Percentiles rank a stretch among this genome's conserved stretches.
Conservation (phyloP, 2,329 filamentous ascomycete genomes). For the Byssochlamys sp. region DNA sequence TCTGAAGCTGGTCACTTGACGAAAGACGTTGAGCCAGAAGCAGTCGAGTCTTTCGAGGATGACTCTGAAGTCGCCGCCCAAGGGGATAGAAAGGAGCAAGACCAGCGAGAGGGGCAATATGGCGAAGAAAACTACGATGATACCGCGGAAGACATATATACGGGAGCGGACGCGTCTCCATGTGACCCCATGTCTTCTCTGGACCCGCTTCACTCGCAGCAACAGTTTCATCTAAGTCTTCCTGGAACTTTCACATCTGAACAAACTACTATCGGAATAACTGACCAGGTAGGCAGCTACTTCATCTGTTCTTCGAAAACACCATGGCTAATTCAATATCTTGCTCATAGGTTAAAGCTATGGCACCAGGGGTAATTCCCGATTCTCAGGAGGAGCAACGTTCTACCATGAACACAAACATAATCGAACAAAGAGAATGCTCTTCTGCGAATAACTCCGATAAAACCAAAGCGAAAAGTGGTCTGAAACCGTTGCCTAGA, state of each 20-base stretch:
- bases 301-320: not conserved
- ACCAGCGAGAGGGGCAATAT: not conserved
- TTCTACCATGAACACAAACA: not conserved
- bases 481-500: not conserved
- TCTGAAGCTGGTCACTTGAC: not conserved
- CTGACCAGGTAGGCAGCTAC: not conserved
- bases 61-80: not conserved
- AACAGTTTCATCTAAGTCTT: not conserved
- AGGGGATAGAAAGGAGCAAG: not conserved
- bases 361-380: not conserved
- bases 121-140: not conserved
- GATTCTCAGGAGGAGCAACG: not conserved
- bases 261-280: not conserved
- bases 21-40: not conserved
- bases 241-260: not conserved
- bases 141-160: not conserved
- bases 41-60: not conserved
- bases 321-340: not conserved
- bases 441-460: not conserved
- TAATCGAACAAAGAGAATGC: not conserved
- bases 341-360: not conserved
- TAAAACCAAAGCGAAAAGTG: not conserved
- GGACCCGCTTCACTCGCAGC: not conserved
- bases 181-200: not conserved
- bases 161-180: not conserved